A percentile compares a stretch with the other conserved stretches of the same genome.
These are phyloP conservation scores for Solanum stenotomum DNA, from an alignment of 257 asterid species.

Conservation along the genomic window DNA sequence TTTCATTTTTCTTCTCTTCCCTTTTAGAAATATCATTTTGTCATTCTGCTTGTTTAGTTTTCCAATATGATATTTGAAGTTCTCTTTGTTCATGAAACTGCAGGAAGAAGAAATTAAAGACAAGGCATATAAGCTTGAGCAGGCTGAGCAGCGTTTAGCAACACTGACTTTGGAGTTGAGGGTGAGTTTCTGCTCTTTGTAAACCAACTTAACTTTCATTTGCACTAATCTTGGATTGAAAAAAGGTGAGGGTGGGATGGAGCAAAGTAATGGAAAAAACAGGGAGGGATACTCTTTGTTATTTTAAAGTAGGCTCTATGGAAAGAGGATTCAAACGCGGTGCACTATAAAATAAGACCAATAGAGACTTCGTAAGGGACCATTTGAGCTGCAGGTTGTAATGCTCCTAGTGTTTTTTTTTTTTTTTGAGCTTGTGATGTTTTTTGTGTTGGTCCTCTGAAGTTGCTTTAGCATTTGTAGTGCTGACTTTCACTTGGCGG, in stretches of 20 bases:
- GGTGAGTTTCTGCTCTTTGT: conserved; percentile 43
- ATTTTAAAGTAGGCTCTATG: not conserved
- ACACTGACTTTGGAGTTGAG: conserved; percentile 69
- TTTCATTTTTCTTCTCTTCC: not conserved
- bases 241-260: not conserved
- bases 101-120: conserved; percentile 86
- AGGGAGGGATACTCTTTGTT: not conserved
- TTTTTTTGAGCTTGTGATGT: not conserved
- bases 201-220: not conserved
- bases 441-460: not conserved
- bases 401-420: not conserved
- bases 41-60: not conserved
- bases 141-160: conserved; percentile 76
- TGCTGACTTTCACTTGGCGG: not conserved
- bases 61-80: conserved; percentile 2
- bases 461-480: not conserved
- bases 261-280: not conserved
- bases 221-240: not conserved
- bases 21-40: not conserved
- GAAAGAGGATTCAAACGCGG: not conserved
- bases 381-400: not conserved
- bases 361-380: not conserved
- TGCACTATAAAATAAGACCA: not conserved
- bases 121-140: conserved; percentile 65
- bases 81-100: conserved; percentile 11